phyloP scores from a whole-genome alignment of 352 stramenopile genomes.

The Phytophthora lateralis region DNA sequence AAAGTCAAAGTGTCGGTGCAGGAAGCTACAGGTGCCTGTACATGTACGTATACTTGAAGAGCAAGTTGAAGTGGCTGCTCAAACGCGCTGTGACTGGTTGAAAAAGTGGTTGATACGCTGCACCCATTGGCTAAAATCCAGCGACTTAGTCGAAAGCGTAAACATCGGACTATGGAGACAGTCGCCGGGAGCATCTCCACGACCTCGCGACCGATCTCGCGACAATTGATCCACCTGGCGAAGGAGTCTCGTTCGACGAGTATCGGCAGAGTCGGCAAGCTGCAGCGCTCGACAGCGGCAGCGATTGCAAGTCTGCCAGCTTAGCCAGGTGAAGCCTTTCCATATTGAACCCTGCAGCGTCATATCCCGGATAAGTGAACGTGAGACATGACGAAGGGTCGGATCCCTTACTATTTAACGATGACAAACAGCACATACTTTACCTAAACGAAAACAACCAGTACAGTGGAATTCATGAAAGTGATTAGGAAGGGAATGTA shows the following conservation, averaged over 20 bases:
- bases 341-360: constrained; percentile 5
- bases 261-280: not conserved
- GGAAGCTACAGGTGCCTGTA: not conserved
- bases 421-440: not conserved
- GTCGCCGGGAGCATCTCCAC: constrained; percentile 5
- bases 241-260: not conserved
- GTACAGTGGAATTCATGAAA: not conserved
- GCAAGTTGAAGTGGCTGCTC: not conserved
- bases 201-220: constrained; percentile 14
- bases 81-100: constrained; percentile 1
- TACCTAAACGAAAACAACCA: constrained; percentile 1
- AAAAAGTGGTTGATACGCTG: not conserved
- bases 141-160: constrained; percentile 16
- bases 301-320: not conserved
- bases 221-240: constrained; percentile 6
- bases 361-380: constrained; percentile 11
- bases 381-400: constrained; percentile 15
- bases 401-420: not conserved
- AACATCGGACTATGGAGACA: constrained; percentile 20
- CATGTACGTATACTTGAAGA: too few species aligned
- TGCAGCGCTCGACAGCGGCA: not conserved
- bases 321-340: not conserved
- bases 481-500: not conserved
- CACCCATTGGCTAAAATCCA: not conserved
- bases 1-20: not conserved